These are phyloP conservation scores for Fusarium sp. DNA, from an alignment of 2,329 filamentous ascomycete genomes.

Conservation along the genomic window DNA sequence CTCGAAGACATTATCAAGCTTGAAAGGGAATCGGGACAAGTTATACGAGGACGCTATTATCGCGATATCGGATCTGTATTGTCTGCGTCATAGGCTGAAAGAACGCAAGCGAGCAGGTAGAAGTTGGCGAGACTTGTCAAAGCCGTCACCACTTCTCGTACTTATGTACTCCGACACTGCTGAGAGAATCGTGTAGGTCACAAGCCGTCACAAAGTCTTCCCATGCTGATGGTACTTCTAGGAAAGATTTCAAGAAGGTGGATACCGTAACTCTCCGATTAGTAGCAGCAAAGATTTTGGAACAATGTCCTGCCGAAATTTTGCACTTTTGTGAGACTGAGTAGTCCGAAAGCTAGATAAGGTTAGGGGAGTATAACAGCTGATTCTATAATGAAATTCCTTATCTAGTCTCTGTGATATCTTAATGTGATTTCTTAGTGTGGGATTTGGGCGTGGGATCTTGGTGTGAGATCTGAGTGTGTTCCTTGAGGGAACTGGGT, in stretches of 20 bases:
- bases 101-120: too few species aligned
- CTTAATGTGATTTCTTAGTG: neutral
- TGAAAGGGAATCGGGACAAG: neutral
- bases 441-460: neutral
- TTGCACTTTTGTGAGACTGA: neutral
- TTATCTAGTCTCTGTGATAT: neutral
- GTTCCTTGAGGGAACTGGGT: neutral
- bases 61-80: neutral
- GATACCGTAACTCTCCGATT: neutral
- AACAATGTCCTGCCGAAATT: neutral
- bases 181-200: neutral
- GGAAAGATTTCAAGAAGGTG: neutral
- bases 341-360: neutral
- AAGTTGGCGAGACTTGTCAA: too few species aligned
- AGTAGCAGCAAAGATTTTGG: neutral
- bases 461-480: neutral
- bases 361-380: neutral
- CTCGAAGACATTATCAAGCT: neutral
- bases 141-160: too few species aligned
- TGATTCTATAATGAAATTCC: neutral
- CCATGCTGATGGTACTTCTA: neutral
- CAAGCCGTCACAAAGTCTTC: neutral
- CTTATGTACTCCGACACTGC: too few species aligned
- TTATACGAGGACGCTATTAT: neutral
- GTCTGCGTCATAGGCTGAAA: too few species aligned